These are phyloP conservation scores for Mortierella antarctica DNA, from an alignment of 192 early-diverging fungal species.

Conservation along the genomic window DNA sequence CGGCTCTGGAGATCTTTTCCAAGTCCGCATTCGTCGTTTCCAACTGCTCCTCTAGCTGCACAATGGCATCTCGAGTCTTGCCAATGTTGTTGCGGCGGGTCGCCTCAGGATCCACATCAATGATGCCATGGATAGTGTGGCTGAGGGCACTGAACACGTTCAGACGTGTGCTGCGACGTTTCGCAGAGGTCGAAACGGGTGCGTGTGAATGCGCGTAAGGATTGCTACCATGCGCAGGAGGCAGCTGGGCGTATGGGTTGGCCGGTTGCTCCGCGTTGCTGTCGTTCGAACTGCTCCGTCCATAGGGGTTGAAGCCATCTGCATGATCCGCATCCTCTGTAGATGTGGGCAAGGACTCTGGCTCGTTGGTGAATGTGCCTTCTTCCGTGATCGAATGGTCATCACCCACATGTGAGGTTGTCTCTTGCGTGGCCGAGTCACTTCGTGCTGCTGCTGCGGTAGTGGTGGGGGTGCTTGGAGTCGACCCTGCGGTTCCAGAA, in stretches of 20 bases:
- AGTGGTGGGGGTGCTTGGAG: neutral
- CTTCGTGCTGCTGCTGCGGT: constrained; percentile 13
- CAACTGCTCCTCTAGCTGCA: constrained; percentile 80
- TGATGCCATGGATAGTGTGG: constrained; percentile 89
- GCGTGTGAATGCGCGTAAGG: constrained; percentile 38
- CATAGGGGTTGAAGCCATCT: constrained; percentile 24
- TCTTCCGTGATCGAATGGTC: constrained; percentile 36
- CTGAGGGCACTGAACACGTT: constrained; percentile 68
- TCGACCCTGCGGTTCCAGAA: constrained; percentile 16
- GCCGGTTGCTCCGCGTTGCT: neutral
- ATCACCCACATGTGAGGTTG: neutral
- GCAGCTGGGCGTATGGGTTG: constrained; percentile 36
- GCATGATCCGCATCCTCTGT: constrained; percentile 13
- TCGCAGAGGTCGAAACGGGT: constrained; percentile 7
- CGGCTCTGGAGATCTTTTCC: constrained; percentile 78
- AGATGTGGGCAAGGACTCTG: constrained; percentile 11
- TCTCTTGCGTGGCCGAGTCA: neutral
- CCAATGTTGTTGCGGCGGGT: constrained; percentile 91
- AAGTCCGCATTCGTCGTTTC: constrained; percentile 79
- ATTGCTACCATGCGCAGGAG: constrained; percentile 14
- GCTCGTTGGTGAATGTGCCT: constrained; percentile 32
- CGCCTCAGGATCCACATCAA: constrained; percentile 94
- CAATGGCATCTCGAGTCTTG: constrained; percentile 84
- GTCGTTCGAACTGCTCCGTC: constrained; percentile 8
- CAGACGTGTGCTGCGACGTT: constrained; percentile 56